Evolutionary conservation across 2,329 filamentous ascomycete species (phyloP), one percentile per base, ranked within the genome.

Genomic region (Huntiella omanensis): DNA sequence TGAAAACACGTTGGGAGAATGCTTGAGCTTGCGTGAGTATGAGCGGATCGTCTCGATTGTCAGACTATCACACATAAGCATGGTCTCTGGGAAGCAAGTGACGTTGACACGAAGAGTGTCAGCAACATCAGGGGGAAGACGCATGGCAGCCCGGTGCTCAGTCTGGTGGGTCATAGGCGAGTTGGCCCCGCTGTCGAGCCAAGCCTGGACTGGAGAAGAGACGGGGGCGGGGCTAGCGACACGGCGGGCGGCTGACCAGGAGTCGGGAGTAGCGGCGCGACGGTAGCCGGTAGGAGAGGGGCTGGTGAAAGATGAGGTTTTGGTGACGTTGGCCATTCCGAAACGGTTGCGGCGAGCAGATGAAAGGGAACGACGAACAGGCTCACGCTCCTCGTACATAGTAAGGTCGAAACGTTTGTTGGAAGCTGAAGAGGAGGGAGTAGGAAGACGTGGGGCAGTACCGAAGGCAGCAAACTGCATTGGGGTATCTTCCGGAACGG

Each of bases 81-180:
- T 73, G 1, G 71, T 73, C 52, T 74, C 71, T 0, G 72, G 72
- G 51, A 77, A 77, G 52, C 69, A 73, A 4, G 65, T 60, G 8
- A 73, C 65, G 0, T 67, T 72, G 4, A 73, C 63, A 22, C 67
- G 61, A 3, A 76, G 59, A 0, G 65, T 72, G 49, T 76, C 71
- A 36, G 75, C 56, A 2, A 73, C 62, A 19, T 73, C 64, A 1
- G 67, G 64, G 0, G 71, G 69, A 0, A 76, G 59, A 1, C 68
- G 71, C 4, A 75, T 57, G 0, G 59, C 58, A 41, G 57, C 40
- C 10, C 41, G 33, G 12, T 37, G 40, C 35, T 44, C 45, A 17
- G 43, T 45, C 8, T 12, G 22, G 13, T 17, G 22, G 22, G 22
- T 28, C 12, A 40, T n/a, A 22, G 16, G 22, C 3, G 43, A 34